Evolutionary conservation across 495 filamentous ascomycete species (phyloP).

Genomic region (Hypoxylon fragiforme): DNA sequence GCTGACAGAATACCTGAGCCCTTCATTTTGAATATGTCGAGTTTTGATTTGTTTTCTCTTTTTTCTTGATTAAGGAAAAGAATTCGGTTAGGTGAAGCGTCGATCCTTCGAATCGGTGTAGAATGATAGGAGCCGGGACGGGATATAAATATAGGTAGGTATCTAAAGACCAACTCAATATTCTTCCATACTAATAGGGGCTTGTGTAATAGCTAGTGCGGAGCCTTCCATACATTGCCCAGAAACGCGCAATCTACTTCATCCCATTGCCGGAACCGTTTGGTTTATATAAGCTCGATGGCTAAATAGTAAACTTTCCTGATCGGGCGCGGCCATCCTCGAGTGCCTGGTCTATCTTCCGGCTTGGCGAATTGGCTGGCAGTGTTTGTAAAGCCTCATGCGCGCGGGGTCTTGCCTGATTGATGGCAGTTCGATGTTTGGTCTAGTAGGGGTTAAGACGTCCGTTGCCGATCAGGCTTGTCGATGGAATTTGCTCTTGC

Average conservation of each 20-base stretch:
- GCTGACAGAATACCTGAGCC: conserved; percentile 24
- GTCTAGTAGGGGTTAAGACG: conserved; percentile 2
- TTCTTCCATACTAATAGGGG: background rate
- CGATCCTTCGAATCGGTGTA: background rate
- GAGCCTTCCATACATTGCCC: conserved; percentile 19
- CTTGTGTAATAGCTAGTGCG: conserved; percentile 22
- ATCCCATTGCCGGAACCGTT: conserved; percentile 11
- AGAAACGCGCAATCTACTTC: conserved; percentile 18
- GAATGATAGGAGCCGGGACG: conserved; percentile 2
- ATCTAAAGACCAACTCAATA: no score
- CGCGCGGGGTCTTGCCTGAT: conserved; percentile 27
- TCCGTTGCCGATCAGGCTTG: conserved; percentile 14
- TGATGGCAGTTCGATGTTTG: conserved; percentile 25
- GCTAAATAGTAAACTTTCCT: conserved; percentile 34
- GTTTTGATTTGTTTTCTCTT: no score
- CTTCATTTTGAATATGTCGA: conserved; percentile 29
- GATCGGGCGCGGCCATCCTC: conserved; percentile 20
- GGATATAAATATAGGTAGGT: conserved; percentile 27
- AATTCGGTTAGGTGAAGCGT: background rate
- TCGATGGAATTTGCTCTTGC: background rate
- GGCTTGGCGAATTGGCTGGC: conserved; percentile 32
- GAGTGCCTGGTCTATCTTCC: conserved; percentile 25
- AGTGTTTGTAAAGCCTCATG: conserved; percentile 11
- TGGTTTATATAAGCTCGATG: conserved; percentile 26
- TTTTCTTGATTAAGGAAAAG: no score